A percentile compares a stretch with the other conserved stretches of the same genome.
These are phyloP conservation scores for Neofusicoccum laricinum DNA, from an alignment of 2,329 filamentous ascomycete species.

Conservation along the genomic window DNA sequence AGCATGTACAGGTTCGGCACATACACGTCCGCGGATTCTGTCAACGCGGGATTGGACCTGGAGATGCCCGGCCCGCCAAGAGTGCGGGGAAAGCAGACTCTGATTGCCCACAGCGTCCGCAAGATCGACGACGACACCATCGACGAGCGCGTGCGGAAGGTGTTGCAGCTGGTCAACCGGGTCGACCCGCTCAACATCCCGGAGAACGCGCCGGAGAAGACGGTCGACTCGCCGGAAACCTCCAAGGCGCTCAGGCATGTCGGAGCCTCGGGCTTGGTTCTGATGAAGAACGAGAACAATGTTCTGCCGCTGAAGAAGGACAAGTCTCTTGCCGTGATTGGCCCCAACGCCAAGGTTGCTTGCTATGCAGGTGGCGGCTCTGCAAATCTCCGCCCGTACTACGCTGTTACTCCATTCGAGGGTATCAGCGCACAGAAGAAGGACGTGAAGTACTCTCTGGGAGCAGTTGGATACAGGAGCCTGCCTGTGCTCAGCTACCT, in stretches of 20 bases:
- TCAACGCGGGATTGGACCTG: constrained; percentile 36
- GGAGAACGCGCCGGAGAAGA: constrained; percentile 54
- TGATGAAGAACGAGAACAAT: constrained; percentile 68
- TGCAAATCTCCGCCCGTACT: constrained; percentile 27
- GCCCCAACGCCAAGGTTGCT: constrained; percentile 62
- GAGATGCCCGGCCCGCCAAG: constrained; percentile 50
- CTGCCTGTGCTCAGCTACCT: constrained; percentile 28
- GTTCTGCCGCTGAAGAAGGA: constrained; percentile 64
- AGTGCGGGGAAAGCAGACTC: constrained; percentile 9
- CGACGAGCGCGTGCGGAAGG: constrained; percentile 29
- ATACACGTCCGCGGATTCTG: constrained; percentile 33
- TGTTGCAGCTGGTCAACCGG: constrained; percentile 65
- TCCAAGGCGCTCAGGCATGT: constrained; percentile 62
- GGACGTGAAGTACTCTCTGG: constrained; percentile 51
- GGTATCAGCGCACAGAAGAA: constrained; percentile 19
- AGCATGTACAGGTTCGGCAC: constrained; percentile 55
- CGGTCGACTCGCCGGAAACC: constrained; percentile 57
- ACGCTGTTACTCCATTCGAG: constrained; percentile 28
- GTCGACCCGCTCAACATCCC: constrained; percentile 60
- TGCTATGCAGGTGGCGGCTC: constrained; percentile 35
- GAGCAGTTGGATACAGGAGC: constrained; percentile 62
- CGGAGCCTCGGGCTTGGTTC: constrained; percentile 65
- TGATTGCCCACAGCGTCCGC: constrained; percentile 19
- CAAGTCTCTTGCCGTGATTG: constrained; percentile 66
- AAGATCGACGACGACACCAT: constrained; percentile 55